A percentile compares a stretch with the other conserved stretches of the same genome.
These are phyloP conservation scores for Physaria fendleri DNA, from an alignment of 345 rosid genomes.

Conservation along the genomic window DNA sequence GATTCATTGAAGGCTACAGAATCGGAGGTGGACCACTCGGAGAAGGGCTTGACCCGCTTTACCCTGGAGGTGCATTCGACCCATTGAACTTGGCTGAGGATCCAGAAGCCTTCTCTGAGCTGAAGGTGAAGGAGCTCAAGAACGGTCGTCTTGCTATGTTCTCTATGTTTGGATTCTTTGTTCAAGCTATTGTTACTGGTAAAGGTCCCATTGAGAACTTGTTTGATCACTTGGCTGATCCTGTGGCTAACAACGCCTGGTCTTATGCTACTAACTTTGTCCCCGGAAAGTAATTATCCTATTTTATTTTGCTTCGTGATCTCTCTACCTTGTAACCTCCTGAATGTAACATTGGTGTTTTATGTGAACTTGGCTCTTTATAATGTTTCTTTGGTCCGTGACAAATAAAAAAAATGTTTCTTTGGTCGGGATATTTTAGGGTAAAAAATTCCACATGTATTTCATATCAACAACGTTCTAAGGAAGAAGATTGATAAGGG, in stretches of 20 bases:
- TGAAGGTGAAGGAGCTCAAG: conserved; percentile 96
- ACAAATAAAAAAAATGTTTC: too few relatives aligned
- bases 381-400: background rate
- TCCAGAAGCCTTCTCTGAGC: conserved; percentile 90
- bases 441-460: too few relatives aligned
- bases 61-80: conserved; percentile 97
- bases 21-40: conserved; percentile 96
- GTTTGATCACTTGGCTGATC: conserved; percentile 81
- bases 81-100: conserved; percentile 86
- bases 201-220: conserved; percentile 96
- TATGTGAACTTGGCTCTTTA: background rate
- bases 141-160: conserved; percentile 91
- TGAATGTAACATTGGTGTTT: conserved; percentile 5
- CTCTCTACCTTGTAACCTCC: conserved; percentile 1
- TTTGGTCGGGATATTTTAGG: too few relatives aligned
- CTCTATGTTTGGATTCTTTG: conserved; percentile 94
- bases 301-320: conserved; percentile 2
- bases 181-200: conserved; percentile 93
- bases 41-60: conserved; percentile 90
- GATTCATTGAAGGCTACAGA: conserved; percentile 90
- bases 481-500: too few relatives aligned
- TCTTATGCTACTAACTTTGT: conserved; percentile 96
- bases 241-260: conserved; percentile 92
- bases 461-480: too few relatives aligned
- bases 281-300: conserved; percentile 65